phyloP scores from a whole-genome alignment of 2,329 filamentous ascomycete genomes.

The Hypoxylon rubiginosum region DNA sequence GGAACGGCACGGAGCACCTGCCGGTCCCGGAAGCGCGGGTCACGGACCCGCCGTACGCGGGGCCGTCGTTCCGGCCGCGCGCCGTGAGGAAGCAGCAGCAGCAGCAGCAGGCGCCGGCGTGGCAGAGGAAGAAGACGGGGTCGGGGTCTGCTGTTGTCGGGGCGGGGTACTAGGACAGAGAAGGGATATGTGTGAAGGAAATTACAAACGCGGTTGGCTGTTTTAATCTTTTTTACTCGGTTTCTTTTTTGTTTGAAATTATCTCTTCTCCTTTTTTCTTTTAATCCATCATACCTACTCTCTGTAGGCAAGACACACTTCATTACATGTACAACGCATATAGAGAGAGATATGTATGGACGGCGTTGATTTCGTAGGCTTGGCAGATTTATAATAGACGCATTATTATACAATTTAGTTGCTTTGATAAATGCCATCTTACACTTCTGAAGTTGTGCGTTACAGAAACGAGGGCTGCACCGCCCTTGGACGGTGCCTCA shows the following conservation, averaged over 20 bases:
- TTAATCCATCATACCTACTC: neutral
- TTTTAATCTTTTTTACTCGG: neutral
- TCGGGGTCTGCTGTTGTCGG: neutral
- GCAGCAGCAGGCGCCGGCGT: neutral
- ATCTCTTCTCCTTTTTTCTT: neutral
- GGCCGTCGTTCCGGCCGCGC: slow-evolving; percentile 15
- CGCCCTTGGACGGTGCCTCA: too few relatives aligned
- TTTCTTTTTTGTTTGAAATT: neutral
- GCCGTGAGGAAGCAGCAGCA: slow-evolving; percentile 19
- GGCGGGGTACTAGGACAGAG: neutral
- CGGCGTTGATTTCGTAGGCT: slow-evolving; percentile 11
- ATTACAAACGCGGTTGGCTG: too few relatives aligned
- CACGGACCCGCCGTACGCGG: slow-evolving; percentile 25
- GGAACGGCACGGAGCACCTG: slow-evolving; percentile 42
- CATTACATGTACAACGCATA: slow-evolving; percentile 10
- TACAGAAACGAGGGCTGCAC: too few relatives aligned
- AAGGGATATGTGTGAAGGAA: too few relatives aligned
- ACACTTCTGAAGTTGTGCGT: too few relatives aligned
- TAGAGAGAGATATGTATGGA: slow-evolving; percentile 17
- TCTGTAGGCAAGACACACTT: neutral
- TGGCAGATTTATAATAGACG: neutral
- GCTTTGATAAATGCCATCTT: too few relatives aligned
- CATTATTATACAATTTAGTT: too few relatives aligned
- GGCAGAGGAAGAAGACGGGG: neutral
- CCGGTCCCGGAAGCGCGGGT: slow-evolving; percentile 17